A percentile compares a stretch with the other conserved stretches of the same genome.
These are phyloP conservation scores for Chaetomium cochliodes DNA, from an alignment of 495 filamentous ascomycete genomes.

Conservation along the genomic window DNA sequence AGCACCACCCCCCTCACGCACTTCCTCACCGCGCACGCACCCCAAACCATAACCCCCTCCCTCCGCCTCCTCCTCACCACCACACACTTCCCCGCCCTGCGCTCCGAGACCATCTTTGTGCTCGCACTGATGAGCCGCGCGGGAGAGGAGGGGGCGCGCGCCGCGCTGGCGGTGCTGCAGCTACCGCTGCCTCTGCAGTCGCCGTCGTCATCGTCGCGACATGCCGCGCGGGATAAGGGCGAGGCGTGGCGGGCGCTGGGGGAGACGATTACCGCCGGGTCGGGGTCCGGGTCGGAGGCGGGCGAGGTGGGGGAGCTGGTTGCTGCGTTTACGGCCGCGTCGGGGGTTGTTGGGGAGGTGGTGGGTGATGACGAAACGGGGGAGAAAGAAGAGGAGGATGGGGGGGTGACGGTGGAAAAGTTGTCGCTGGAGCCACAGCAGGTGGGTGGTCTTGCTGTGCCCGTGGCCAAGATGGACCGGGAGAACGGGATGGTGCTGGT, in stretches of 20 bases:
- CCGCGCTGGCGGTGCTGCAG: slow-evolving; percentile 52
- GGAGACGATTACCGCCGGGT: background rate
- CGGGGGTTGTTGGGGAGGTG: background rate
- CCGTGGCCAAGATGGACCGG: slow-evolving; percentile 52
- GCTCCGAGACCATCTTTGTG: slow-evolving; percentile 72
- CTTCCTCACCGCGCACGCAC: slow-evolving; percentile 54
- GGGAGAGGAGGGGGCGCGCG: slow-evolving; percentile 41
- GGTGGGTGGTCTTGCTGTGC: slow-evolving; percentile 31
- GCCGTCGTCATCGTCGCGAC: too few species aligned
- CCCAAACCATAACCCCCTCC: slow-evolving; percentile 47
- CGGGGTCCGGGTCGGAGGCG: background rate
- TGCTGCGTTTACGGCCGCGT: background rate
- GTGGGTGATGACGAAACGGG: background rate
- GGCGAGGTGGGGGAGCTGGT: background rate
- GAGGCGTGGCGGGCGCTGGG: slow-evolving; percentile 2
- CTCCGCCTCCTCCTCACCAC: slow-evolving; percentile 65
- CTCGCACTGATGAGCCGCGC: slow-evolving; percentile 65
- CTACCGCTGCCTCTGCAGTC: background rate
- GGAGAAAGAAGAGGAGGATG: slow-evolving; percentile 24
- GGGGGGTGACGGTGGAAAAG: slow-evolving; percentile 15
- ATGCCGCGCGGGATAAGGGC: background rate
- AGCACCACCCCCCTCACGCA: background rate
- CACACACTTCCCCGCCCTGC: slow-evolving; percentile 65
- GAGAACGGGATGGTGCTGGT: slow-evolving; percentile 65
- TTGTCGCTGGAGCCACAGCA: slow-evolving; percentile 41